A percentile compares a stretch with the other conserved stretches of the same genome.
phyloP scores from a whole-genome alignment of 1,139 yeast genomes.

The Candida tropicalis region DNA sequence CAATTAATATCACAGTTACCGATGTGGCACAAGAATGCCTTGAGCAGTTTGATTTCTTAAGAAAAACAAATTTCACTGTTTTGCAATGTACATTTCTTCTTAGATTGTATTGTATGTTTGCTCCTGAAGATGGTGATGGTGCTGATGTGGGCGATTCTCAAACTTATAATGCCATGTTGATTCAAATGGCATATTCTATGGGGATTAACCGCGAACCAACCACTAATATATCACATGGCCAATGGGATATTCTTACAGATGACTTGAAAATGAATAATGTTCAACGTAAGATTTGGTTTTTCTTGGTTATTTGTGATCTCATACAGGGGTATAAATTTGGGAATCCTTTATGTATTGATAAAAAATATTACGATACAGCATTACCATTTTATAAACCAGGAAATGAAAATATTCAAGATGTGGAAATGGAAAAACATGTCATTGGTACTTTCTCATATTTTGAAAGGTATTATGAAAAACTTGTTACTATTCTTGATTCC shows the following conservation, averaged over 20 bases:
- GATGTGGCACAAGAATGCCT: constrained; percentile 57
- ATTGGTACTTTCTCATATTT: constrained; percentile 27
- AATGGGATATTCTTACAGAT: constrained; percentile 18
- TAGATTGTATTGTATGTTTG: constrained; percentile 40
- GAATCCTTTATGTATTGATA: constrained; percentile 26
- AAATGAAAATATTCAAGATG: constrained; percentile 33
- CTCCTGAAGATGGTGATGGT: constrained; percentile 58
- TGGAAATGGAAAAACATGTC: constrained; percentile 31
- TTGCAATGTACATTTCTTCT: constrained; percentile 48
- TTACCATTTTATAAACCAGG: constrained; percentile 28
- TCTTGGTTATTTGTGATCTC: constrained; percentile 33
- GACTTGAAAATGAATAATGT: constrained; percentile 36
- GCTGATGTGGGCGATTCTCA: constrained; percentile 49
- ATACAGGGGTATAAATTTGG: constrained; percentile 35
- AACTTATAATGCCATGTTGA: constrained; percentile 38
- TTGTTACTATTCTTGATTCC: constrained; percentile 26
- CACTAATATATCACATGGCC: constrained; percentile 7
- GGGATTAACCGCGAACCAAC: constrained; percentile 51
- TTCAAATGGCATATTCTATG: constrained; percentile 45
- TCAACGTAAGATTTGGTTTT: constrained; percentile 59
- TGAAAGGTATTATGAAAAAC: constrained; percentile 24
- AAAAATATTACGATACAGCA: constrained; percentile 29
- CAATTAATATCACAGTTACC: constrained; percentile 47
- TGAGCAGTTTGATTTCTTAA: constrained; percentile 50
- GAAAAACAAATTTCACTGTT: constrained; percentile 50